Percentiles rank a stretch among this genome's conserved stretches.
Evolutionary conservation across 108 stramenopile species (phyloP).

Genomic region (Conticribra weissflogii): DNA sequence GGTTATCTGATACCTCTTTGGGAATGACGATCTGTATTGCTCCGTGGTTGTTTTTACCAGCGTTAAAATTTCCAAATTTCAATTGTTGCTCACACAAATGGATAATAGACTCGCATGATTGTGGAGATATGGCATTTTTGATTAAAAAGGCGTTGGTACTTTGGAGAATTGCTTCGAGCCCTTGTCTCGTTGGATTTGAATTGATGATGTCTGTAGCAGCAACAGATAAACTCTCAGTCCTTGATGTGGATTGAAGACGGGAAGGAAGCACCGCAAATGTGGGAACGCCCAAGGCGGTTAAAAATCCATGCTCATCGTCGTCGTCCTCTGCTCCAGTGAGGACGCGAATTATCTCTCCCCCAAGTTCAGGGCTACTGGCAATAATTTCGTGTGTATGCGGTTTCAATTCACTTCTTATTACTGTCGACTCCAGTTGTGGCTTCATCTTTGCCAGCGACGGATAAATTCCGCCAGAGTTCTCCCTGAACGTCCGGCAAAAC

Average conservation of each 20-base stretch:
- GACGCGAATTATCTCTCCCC: slow-evolving; percentile 46
- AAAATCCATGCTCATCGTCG: slow-evolving; percentile 30
- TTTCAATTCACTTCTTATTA: neutral
- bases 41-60: slow-evolving; percentile 81
- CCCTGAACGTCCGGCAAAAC: too few species aligned
- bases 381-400: slow-evolving; percentile 21
- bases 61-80: slow-evolving; percentile 66
- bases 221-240: too few species aligned
- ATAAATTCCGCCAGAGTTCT: too few species aligned
- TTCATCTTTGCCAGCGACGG: neutral
- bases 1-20: slow-evolving; percentile 45
- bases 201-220: neutral
- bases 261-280: slow-evolving; percentile 61
- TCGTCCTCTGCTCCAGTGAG: slow-evolving; percentile 34
- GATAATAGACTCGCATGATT: slow-evolving; percentile 64
- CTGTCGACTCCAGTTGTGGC: neutral
- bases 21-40: slow-evolving; percentile 79
- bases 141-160: slow-evolving; percentile 65
- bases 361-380: slow-evolving; percentile 32
- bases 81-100: slow-evolving; percentile 54
- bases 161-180: slow-evolving; percentile 66
- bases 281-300: slow-evolving; percentile 60
- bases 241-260: slow-evolving; percentile 9
- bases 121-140: slow-evolving; percentile 51
- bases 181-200: slow-evolving; percentile 30